Evolutionary conservation across 148 eudicot genomes (phyloP).

Genomic region (Silene uniflora): DNA sequence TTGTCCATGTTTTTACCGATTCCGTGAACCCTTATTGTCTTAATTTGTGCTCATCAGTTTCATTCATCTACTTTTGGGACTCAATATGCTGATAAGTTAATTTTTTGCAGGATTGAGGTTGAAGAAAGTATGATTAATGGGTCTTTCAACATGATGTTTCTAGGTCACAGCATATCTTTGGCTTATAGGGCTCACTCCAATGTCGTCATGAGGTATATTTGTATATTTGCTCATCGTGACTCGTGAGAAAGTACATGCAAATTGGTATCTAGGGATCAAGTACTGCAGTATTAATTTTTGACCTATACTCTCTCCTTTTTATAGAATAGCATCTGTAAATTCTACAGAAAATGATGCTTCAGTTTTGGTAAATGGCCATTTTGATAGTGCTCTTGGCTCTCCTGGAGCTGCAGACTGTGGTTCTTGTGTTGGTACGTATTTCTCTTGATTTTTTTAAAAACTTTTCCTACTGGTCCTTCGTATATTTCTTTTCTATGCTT

Average conservation of each 20-base stretch:
- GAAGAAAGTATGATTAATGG: constrained; percentile 85
- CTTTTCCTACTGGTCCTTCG: background rate
- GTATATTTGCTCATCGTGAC: constrained; percentile 31
- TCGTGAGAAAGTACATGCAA: background rate
- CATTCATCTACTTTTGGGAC: constrained; percentile 2
- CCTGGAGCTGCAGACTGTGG: constrained; percentile 99
- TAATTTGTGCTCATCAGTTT: background rate
- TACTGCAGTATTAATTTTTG: background rate
- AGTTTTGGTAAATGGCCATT: constrained; percentile 86
- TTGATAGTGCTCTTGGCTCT: constrained; percentile 81
- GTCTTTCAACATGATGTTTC: constrained; percentile 89
- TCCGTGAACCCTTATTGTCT: background rate
- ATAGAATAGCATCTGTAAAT: constrained; percentile 71
- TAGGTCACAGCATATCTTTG: constrained; percentile 78
- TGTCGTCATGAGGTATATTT: constrained; percentile 72
- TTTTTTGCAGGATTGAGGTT: constrained; percentile 79
- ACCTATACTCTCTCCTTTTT: constrained; percentile 11
- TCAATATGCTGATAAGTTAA: background rate
- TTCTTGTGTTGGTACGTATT: constrained; percentile 89
- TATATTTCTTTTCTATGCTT: background rate
- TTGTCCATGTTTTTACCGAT: background rate
- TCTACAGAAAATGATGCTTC: constrained; percentile 67
- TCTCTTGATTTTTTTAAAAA: background rate
- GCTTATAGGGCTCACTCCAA: constrained; percentile 79
- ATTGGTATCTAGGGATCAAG: background rate